Percentiles rank a stretch among this genome's conserved stretches.
phyloP scores from a whole-genome alignment of 2,329 filamentous ascomycete species.

The Pseudocercospora vitis region DNA sequence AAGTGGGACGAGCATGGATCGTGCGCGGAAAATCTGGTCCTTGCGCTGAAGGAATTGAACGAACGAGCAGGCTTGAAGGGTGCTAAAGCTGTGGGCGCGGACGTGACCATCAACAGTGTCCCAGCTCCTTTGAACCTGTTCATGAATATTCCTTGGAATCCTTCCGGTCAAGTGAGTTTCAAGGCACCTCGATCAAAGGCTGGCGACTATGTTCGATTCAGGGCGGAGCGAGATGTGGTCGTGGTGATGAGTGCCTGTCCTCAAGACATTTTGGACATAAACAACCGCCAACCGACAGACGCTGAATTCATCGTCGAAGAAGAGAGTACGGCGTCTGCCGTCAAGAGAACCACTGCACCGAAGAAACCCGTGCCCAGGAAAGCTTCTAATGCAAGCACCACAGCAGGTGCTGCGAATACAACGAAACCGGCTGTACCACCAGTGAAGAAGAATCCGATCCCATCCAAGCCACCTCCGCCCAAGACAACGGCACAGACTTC shows the following conservation, averaged over 20 bases:
- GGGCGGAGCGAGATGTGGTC: slow-evolving; percentile 48
- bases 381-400: slow-evolving; percentile 12
- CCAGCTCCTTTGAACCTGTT: slow-evolving; percentile 51
- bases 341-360: slow-evolving; percentile 26
- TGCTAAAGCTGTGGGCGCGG: slow-evolving; percentile 48
- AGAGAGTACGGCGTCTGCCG: slow-evolving; percentile 18
- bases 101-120: slow-evolving; percentile 50
- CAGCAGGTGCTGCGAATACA: slow-evolving; percentile 15
- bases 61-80: slow-evolving; percentile 49
- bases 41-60: slow-evolving; percentile 51
- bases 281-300: slow-evolving; percentile 42
- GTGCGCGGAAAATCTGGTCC: slow-evolving; percentile 52
- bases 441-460: slow-evolving; percentile 18
- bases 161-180: slow-evolving; percentile 45
- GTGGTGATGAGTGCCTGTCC: slow-evolving; percentile 52
- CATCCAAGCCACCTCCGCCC: slow-evolving; percentile 11
- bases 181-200: slow-evolving; percentile 42
- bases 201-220: slow-evolving; percentile 47
- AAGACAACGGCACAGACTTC: slow-evolving; percentile 10
- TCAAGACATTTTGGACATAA: slow-evolving; percentile 47
- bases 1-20: slow-evolving; percentile 49
- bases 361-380: slow-evolving; percentile 26
- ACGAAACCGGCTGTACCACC: slow-evolving; percentile 11
- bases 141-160: slow-evolving; percentile 50
- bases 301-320: slow-evolving; percentile 46